Evolutionary conservation across 768 basidiomycete species (phyloP), one percentile per base, ranked within the genome.

Genomic region (Podaxis rugospora): DNA sequence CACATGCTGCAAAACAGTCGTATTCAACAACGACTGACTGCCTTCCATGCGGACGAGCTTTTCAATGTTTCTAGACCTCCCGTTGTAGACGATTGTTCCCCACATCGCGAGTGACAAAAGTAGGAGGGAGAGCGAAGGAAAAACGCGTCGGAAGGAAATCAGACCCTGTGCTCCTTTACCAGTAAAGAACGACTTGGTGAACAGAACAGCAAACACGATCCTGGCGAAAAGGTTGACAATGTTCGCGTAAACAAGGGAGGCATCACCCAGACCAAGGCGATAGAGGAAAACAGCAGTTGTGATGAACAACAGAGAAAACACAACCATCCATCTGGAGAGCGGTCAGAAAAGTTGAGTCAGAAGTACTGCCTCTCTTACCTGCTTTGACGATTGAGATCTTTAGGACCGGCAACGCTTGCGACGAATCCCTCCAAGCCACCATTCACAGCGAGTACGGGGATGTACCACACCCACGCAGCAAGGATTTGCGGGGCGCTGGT

Each of bases 351-450:
- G 23, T 16, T 21, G 50, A 4, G 39, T 63, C 25, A 28, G 46
- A 0, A 21, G 32, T 32, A 9, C 32, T 32, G 7, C 32, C 35
- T 1, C 25, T 68, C 80, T 58, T 57, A 83, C 80, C 84, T 78
- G 66, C 87, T 89, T 71, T 96, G 94, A 5, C 69, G 70, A 50
- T 77, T 83, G 9, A 99, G 73, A 70, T 95, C 88, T 1, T 72
- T 66, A 0, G 88, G 79, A 1, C 80, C 78, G 1, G 93, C 91
- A 1, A 88, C 86, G 57, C 92, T 89, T 2, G 90, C 85, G 65
- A 96, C 80, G 72, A 97, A 95, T 0, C 95, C 93, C 70, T 99
- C 97, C 16, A 96, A 75, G 0, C 92, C 83, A 1, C 97, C 97
- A 69, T 99, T 99, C 65, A 93, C 74, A 4, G 90, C 90, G 67